Percentiles rank a stretch among this genome's conserved stretches.
Conservation (phyloP, 306 rosid genomes). For the Prunus kanzakura region DNA sequence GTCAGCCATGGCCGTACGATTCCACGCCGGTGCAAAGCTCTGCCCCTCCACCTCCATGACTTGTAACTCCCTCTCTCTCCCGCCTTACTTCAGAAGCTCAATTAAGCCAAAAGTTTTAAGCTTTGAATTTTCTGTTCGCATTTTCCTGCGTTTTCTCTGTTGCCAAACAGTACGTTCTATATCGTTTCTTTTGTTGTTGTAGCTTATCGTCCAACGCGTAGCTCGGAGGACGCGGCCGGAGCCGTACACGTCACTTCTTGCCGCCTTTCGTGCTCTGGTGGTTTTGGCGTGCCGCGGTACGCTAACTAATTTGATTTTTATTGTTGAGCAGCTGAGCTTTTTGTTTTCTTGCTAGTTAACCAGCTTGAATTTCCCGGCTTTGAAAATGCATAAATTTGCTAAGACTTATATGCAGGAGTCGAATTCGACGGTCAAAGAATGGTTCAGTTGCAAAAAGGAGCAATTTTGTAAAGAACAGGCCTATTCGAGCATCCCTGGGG, state of each 20-base stretch:
- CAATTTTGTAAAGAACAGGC: constrained; percentile 44
- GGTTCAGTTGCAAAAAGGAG: constrained; percentile 44
- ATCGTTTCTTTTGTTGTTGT: constrained; percentile 1
- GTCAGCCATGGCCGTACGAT: constrained; percentile 65
- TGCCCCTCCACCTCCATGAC: constrained; percentile 40
- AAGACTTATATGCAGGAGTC: constrained; percentile 41
- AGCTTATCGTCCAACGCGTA: constrained; percentile 82
- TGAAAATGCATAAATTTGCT: background rate
- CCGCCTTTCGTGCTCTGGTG: constrained; percentile 46
- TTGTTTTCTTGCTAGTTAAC: background rate
- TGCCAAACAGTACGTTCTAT: background rate
- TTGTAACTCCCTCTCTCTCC: constrained; percentile 32
- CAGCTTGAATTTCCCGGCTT: background rate
- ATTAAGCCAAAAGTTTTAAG: background rate
- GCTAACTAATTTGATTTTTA: background rate
- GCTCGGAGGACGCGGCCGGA: constrained; percentile 52
- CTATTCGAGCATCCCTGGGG: constrained; percentile 57
- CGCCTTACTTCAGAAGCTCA: background rate
- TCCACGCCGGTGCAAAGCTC: constrained; percentile 49
- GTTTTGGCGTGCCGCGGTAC: constrained; percentile 58
- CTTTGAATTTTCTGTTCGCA: background rate
- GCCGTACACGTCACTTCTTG: constrained; percentile 45
- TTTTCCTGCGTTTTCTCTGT: constrained; percentile 11
- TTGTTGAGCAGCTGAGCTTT: background rate
- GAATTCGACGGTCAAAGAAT: constrained; percentile 36